These are phyloP conservation scores for Pleurotus giganteus DNA, from an alignment of 768 basidiomycete genomes.

Conservation along the genomic window DNA sequence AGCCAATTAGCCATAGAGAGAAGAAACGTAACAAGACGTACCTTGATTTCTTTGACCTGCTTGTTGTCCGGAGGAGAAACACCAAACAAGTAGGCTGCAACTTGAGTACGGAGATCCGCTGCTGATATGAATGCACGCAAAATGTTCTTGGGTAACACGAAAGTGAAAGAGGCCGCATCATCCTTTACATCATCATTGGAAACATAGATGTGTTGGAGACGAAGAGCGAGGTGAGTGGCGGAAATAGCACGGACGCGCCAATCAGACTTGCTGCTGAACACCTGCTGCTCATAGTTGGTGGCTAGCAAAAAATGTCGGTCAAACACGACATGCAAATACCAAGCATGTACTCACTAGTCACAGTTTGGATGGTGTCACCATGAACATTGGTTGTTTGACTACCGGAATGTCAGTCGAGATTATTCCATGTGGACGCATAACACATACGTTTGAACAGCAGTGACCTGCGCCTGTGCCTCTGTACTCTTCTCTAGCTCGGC, in stretches of 20 bases:
- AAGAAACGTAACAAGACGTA: constrained; percentile 18
- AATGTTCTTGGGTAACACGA: constrained; percentile 96
- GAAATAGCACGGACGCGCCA: constrained; percentile 99
- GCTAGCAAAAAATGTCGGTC: constrained; percentile 38
- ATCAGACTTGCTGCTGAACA: constrained; percentile 99
- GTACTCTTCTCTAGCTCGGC: constrained; percentile 96
- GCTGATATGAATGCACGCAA: constrained; percentile 91
- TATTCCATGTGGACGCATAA: background rate
- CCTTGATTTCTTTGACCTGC: constrained; percentile 98
- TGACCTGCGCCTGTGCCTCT: constrained; percentile 93
- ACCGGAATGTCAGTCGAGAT: constrained; percentile 14
- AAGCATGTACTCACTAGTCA: constrained; percentile 67
- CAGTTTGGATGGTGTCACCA: constrained; percentile 92
- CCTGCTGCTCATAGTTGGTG: constrained; percentile 96
- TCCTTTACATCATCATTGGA: constrained; percentile 99
- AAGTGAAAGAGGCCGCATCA: constrained; percentile 92
- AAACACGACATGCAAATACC: constrained; percentile 7
- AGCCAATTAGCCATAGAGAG: background rate
- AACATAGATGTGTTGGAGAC: constrained; percentile 97
- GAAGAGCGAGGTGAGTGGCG: constrained; percentile 92
- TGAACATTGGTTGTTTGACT: constrained; percentile 97
- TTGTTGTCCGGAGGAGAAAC: constrained; percentile 92
- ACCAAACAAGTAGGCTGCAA: constrained; percentile 93
- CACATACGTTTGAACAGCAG: constrained; percentile 85
- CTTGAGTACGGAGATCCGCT: constrained; percentile 93